phyloP scores from a whole-genome alignment of 768 basidiomycete genomes.

The Tricholomella constricta region DNA sequence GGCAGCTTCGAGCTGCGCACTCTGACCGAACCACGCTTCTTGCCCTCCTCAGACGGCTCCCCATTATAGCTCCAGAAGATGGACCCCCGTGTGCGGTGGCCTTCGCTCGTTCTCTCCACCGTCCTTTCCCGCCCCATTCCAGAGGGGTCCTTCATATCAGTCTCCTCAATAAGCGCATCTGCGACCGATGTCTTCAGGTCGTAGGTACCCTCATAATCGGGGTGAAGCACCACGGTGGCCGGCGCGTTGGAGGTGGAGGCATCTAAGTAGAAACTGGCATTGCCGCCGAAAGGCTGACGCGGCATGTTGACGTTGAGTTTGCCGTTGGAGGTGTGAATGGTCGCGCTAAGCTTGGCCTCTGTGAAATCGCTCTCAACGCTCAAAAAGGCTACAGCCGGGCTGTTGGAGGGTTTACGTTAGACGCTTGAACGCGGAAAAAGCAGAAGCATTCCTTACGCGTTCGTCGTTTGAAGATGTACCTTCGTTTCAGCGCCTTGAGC shows the following conservation, averaged over 20 bases:
- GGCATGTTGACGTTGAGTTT: neutral
- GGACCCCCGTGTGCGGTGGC: neutral
- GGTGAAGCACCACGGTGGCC: neutral
- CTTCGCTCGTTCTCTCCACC: neutral
- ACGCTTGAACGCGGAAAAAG: too few relatives aligned
- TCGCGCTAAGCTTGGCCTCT: neutral
- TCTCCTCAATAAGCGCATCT: neutral
- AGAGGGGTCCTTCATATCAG: neutral
- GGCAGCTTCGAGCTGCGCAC: neutral
- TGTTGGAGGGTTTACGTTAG: neutral
- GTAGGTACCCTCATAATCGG: constrained; percentile 3
- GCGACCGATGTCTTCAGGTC: neutral
- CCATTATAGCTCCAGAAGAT: constrained; percentile 3
- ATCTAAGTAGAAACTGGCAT: constrained; percentile 3
- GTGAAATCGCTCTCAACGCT: neutral
- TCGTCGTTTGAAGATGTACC: neutral
- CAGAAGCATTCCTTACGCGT: neutral
- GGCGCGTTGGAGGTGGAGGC: constrained; percentile 1
- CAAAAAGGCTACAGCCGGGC: constrained; percentile 1
- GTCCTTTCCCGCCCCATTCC: neutral
- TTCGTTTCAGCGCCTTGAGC: neutral
- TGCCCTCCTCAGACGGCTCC: neutral
- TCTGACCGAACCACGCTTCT: neutral
- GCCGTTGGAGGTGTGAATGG: neutral
- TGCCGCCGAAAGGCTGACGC: neutral